Base-by-base conservation (phyloP, 179 eudicot species). In the Beta macrorhiza region DNA sequence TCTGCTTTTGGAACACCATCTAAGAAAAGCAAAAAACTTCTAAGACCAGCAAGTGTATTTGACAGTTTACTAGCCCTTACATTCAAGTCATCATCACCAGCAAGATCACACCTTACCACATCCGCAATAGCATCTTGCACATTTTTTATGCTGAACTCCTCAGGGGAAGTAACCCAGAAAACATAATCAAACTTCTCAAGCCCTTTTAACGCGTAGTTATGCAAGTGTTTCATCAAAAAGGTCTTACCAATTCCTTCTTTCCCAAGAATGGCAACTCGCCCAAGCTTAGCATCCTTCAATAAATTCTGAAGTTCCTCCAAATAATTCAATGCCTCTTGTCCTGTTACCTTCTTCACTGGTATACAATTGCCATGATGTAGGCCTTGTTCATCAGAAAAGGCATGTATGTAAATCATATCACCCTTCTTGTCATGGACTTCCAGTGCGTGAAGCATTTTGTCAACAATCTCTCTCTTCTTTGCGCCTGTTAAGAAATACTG, bases 101-200 rank as follows among this genome's bases (percentile, higher is more conserved):
- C 11, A 16, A 79, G 82, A 25, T 71, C 82, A 47, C 82, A 79
- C 6, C 3, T 51, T 6, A 79, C 51, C 47, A 71, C 82, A 51
- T 22, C 15, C 7, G 77, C 82, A 72, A 79, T 62, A 72, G 76
- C 76, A 72, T 79, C 82, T 72, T 72, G 82, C 55, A 80, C 22
- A 49, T 29, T 17, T 25, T 61, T 25, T 22, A 61, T 80, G 52
- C 62, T 80, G 17, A 62, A 80, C 13, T 51, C n/a, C 17, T 47
- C 12, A 22, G 82, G 76, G 11, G 14, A 45, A 49, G 71, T 72
- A 37, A 80, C 77, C 82, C 82, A 80, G 7, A 72, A 80, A 7
- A 80, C 53, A 72, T 49, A 12, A 71, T 72, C 72, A 49, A 72
- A 80, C 37, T 22, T 72, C 19, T 49, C 72, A 22, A 20, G 57